Conservation (phyloP, 768 basidiomycete genomes). For the Rhodotorula babjevae region DNA sequence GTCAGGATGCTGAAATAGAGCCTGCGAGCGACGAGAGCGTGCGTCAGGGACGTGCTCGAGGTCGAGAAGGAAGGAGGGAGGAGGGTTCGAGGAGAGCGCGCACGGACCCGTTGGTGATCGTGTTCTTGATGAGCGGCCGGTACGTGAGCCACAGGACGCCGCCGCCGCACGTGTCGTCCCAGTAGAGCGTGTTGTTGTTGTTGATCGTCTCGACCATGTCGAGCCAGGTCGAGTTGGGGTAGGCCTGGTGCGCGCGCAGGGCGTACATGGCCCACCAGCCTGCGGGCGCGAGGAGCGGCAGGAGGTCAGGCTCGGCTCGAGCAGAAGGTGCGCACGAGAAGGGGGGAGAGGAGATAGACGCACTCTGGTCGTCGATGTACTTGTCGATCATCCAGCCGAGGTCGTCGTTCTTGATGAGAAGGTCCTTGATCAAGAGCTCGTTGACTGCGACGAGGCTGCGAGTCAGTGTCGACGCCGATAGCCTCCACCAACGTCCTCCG, state of each 20-base stretch:
- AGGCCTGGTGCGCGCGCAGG: slow-evolving; percentile 17
- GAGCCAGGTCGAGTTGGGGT: slow-evolving; percentile 27
- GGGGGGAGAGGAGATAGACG: not conserved
- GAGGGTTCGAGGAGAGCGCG: not conserved
- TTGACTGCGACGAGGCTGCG: not conserved
- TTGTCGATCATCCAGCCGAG: slow-evolving; percentile 26
- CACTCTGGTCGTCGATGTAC: slow-evolving; percentile 33
- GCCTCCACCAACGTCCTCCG: no score
- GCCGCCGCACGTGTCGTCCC: slow-evolving; percentile 23
- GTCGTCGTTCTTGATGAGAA: slow-evolving; percentile 19
- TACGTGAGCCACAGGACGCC: slow-evolving; percentile 27
- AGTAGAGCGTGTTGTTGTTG: slow-evolving; percentile 22
- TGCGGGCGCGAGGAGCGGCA: not conserved
- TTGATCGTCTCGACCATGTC: slow-evolving; percentile 4
- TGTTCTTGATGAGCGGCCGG: slow-evolving; percentile 18
- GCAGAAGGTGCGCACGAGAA: not conserved
- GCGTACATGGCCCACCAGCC: slow-evolving; percentile 33
- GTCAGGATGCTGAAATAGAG: slow-evolving; percentile 25
- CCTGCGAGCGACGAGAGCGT: not conserved
- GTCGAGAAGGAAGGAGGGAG: not conserved
- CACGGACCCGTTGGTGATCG: slow-evolving; percentile 25
- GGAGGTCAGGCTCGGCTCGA: not conserved
- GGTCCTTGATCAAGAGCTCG: slow-evolving; percentile 22
- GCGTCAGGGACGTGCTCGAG: no score
- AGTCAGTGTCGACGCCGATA: no score